Evolutionary conservation across 768 basidiomycete species (phyloP).

Genomic region (Atractiella rhizophila): DNA sequence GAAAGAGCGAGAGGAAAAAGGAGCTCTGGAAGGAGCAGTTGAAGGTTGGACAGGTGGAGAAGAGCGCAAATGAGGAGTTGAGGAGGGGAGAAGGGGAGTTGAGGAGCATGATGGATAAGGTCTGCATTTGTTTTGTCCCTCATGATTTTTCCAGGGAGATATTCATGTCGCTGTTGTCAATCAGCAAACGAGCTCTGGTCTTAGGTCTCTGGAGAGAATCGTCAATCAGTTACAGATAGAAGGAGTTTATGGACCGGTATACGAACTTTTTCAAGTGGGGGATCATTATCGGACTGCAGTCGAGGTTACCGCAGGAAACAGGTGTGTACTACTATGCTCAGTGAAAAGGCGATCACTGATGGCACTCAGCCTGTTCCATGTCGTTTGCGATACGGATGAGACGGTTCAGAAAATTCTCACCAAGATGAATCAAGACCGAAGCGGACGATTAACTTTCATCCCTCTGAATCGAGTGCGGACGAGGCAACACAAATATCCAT

Average conservation of each 20-base stretch:
- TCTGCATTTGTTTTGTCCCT: conserved; percentile 19
- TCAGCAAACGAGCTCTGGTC: conserved; percentile 76
- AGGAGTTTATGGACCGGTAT: conserved; percentile 82
- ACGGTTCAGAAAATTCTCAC: conserved; percentile 79
- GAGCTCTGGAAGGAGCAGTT: conserved; percentile 88
- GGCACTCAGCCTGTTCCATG: conserved; percentile 56
- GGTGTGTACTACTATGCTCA: conserved; percentile 27
- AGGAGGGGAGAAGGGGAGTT: conserved; percentile 51
- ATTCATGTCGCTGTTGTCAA: background rate
- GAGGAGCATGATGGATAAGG: conserved; percentile 89
- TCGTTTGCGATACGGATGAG: conserved; percentile 88
- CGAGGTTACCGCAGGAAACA: conserved; percentile 85
- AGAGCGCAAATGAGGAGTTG: conserved; percentile 53
- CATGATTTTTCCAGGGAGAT: background rate
- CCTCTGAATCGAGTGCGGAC: conserved; percentile 82
- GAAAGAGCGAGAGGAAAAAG: background rate
- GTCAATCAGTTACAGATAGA: conserved; percentile 44
- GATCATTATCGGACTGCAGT: conserved; percentile 83
- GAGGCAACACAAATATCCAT: conserved; percentile 36
- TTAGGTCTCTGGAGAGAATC: conserved; percentile 63
- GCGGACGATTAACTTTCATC: conserved; percentile 91
- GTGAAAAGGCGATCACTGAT: background rate
- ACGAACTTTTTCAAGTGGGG: conserved; percentile 69
- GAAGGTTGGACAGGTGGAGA: conserved; percentile 50
- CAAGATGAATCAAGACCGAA: conserved; percentile 75